Percentiles rank a stretch among this genome's conserved stretches.
These are phyloP conservation scores for Xenoacremonium recifei DNA, from an alignment of 2,329 filamentous ascomycete genomes.

Conservation along the genomic window DNA sequence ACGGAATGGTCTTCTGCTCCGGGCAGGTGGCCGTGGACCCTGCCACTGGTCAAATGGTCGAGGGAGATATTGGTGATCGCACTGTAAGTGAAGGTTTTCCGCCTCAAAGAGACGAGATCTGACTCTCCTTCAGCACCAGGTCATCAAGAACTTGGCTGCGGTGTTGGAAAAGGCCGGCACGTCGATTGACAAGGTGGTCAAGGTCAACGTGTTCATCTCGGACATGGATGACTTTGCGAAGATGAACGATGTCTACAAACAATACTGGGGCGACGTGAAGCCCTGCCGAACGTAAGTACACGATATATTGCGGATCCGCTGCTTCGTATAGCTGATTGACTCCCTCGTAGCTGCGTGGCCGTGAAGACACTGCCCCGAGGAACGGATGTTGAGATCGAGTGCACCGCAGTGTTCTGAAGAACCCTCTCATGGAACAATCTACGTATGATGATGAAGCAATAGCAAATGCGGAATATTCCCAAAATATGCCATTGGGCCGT, in stretches of 20 bases:
- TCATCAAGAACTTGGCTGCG: constrained; percentile 68
- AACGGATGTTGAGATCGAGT: constrained; percentile 35
- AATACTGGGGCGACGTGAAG: constrained; percentile 60
- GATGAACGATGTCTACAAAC: constrained; percentile 72
- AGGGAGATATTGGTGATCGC: constrained; percentile 64
- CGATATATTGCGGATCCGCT: too few species aligned
- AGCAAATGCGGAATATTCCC: too few species aligned
- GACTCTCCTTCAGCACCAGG: constrained; percentile 45
- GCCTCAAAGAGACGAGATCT: not conserved
- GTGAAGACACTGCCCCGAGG: constrained; percentile 33
- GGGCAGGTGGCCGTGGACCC: constrained; percentile 69
- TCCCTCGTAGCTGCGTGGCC: constrained; percentile 29
- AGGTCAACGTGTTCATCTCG: constrained; percentile 71
- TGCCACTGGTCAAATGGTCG: constrained; percentile 54
- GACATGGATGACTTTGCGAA: constrained; percentile 72
- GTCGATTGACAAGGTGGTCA: constrained; percentile 64
- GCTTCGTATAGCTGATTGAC: too few species aligned
- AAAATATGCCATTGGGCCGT: too few species aligned
- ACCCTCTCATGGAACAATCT: too few species aligned
- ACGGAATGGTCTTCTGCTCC: constrained; percentile 67
- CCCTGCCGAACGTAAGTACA: constrained; percentile 42
- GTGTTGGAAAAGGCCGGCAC: constrained; percentile 69
- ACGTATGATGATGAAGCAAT: too few species aligned
- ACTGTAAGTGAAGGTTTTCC: constrained; percentile 39
- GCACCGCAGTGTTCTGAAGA: constrained; percentile 30